Percentiles rank a stretch among this genome's conserved stretches.
Conservation (phyloP, 2,329 filamentous ascomycete species). For the Xylariaceae sp. region DNA sequence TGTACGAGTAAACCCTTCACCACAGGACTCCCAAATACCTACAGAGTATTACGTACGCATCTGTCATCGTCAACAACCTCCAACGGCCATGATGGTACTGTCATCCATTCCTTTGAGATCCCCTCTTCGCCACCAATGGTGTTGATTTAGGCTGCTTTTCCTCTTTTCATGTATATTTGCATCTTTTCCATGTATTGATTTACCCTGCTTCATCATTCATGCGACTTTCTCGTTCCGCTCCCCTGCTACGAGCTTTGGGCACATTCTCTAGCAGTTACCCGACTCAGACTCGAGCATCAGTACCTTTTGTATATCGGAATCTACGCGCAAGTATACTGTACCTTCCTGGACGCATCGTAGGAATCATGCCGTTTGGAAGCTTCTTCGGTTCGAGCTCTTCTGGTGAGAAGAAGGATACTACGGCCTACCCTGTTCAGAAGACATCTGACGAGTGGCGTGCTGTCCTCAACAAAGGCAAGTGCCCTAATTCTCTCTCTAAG, state of each 20-base stretch:
- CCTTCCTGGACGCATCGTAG: conserved; percentile 44
- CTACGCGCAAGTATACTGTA: conserved; percentile 23
- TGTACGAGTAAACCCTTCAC: no score
- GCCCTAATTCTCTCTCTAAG: not conserved
- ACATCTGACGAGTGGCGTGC: conserved; percentile 83
- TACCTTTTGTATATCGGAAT: conserved; percentile 15
- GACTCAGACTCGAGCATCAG: conserved; percentile 34
- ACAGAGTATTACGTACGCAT: no score
- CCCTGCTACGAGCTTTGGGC: conserved; percentile 42
- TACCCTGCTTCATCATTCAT: conserved; percentile 33
- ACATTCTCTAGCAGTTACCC: conserved; percentile 39
- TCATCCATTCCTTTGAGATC: not conserved
- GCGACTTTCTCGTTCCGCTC: conserved; percentile 46
- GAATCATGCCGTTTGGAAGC: conserved; percentile 70
- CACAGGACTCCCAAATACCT: no score
- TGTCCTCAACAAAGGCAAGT: conserved; percentile 58
- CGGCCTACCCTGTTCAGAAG: conserved; percentile 70
- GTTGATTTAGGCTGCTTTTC: not conserved
- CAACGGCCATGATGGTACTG: not conserved
- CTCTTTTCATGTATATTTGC: not conserved
- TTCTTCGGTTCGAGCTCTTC: conserved; percentile 62
- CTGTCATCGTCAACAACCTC: not conserved
- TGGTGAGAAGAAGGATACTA: conserved; percentile 51
- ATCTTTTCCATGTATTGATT: not conserved
- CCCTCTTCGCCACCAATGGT: not conserved